These are phyloP conservation scores for Corymbia calophylla DNA, from an alignment of 441 rosid species.

Conservation along the genomic window DNA sequence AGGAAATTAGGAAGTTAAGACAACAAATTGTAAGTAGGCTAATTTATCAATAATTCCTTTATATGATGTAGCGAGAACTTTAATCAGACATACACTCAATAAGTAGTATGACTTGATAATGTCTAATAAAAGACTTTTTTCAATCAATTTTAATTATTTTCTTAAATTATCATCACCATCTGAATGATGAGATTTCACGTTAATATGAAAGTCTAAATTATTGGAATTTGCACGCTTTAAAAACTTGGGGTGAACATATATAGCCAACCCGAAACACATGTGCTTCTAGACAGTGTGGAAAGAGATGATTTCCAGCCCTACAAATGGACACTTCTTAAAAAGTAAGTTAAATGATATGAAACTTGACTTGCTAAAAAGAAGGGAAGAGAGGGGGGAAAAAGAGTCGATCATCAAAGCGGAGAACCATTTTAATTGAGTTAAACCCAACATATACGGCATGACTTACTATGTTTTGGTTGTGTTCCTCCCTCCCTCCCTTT, in stretches of 20 bases:
- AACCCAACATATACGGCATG: background rate
- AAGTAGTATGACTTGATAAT: background rate
- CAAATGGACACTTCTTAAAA: background rate
- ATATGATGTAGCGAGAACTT: background rate
- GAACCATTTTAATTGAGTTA: background rate
- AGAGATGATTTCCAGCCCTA: background rate
- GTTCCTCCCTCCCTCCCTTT: background rate
- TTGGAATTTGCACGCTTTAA: background rate
- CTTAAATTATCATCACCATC: background rate
- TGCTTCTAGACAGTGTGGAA: background rate
- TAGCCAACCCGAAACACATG: background rate
- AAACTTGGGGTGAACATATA: background rate
- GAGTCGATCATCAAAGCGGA: background rate
- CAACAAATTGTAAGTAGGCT: fast-evolving
- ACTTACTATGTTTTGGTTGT: background rate
- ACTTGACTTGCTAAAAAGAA: background rate
- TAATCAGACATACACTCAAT: fast-evolving
- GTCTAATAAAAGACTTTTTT: fast-evolving
- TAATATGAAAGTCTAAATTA: background rate
- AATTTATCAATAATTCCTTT: fast-evolving
- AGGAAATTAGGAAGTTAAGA: background rate
- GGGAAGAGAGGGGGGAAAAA: fast-evolving
- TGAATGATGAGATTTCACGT: background rate
- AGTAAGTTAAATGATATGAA: background rate
- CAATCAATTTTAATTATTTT: background rate